Conservation (phyloP, 2,329 filamentous ascomycete species). For the Xylaria multiplex region DNA sequence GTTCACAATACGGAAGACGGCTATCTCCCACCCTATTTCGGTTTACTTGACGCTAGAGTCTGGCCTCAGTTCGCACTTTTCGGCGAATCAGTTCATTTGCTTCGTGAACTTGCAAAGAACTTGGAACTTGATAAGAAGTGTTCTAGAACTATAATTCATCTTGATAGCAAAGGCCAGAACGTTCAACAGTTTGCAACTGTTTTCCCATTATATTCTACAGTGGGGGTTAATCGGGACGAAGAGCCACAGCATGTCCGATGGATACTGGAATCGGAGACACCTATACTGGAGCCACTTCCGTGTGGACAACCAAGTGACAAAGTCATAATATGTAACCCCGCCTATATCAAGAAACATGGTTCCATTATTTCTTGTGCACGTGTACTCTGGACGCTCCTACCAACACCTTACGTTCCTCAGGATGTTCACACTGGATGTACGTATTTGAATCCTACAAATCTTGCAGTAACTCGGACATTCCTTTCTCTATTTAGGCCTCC, state of each 20-base stretch:
- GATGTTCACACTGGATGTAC: neutral
- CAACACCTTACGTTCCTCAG: neutral
- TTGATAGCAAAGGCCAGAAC: neutral
- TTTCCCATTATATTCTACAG: neutral
- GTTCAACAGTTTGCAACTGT: neutral
- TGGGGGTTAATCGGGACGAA: neutral
- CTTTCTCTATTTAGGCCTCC: neutral
- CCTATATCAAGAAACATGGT: neutral
- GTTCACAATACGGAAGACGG: neutral
- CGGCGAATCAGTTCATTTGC: neutral
- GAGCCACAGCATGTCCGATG: constrained; percentile 3
- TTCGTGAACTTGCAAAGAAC: constrained; percentile 4
- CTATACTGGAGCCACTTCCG: neutral
- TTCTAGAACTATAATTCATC: neutral
- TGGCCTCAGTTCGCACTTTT: neutral
- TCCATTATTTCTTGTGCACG: neutral
- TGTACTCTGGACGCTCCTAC: neutral
- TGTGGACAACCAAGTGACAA: neutral
- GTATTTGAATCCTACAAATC: neutral
- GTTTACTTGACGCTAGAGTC: neutral
- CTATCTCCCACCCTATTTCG: neutral
- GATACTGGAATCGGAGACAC: neutral
- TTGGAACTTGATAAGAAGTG: neutral
- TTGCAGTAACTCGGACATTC: neutral
- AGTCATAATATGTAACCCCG: neutral